These are phyloP conservation scores for Endocalyx cinctus DNA, from an alignment of 2,329 filamentous ascomycete genomes.

Conservation along the genomic window DNA sequence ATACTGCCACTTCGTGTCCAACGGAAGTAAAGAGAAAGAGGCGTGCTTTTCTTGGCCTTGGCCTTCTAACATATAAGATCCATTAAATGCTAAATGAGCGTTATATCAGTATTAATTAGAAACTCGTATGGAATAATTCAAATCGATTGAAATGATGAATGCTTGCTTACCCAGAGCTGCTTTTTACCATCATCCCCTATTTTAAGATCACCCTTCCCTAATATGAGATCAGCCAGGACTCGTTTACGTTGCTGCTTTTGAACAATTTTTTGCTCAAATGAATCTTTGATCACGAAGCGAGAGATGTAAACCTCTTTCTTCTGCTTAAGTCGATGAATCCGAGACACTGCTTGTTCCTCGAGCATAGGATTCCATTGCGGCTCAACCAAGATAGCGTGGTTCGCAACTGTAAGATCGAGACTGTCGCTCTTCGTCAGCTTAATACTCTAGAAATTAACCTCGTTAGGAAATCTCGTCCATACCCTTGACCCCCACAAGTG, in stretches of 20 bases:
- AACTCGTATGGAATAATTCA: too few relatives aligned
- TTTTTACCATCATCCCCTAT: too few relatives aligned
- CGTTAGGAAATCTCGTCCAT: not conserved
- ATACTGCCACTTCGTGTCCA: too few relatives aligned
- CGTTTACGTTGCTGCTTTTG: not conserved
- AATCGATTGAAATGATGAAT: too few relatives aligned
- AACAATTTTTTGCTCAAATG: not conserved
- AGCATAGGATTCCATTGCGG: slow-evolving; percentile 1
- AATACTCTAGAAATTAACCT: too few relatives aligned
- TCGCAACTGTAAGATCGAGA: not conserved
- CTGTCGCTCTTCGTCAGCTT: too few relatives aligned
- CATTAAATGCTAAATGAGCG: too few relatives aligned
- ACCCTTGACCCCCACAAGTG: not conserved
- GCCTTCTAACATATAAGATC: too few relatives aligned
- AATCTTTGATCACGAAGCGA: not conserved
- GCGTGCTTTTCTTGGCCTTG: too few relatives aligned
- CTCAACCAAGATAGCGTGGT: not conserved
- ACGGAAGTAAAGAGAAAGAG: too few relatives aligned
- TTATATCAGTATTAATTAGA: too few relatives aligned
- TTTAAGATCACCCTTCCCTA: not conserved
- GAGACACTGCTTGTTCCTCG: not conserved
- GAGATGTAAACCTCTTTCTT: not conserved
- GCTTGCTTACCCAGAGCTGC: too few relatives aligned
- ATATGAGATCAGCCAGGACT: not conserved
- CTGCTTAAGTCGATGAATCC: not conserved